Evolutionary conservation across 2,329 filamentous ascomycete genomes (phyloP).

Genomic region (Aspergillus quadrilineatus): DNA sequence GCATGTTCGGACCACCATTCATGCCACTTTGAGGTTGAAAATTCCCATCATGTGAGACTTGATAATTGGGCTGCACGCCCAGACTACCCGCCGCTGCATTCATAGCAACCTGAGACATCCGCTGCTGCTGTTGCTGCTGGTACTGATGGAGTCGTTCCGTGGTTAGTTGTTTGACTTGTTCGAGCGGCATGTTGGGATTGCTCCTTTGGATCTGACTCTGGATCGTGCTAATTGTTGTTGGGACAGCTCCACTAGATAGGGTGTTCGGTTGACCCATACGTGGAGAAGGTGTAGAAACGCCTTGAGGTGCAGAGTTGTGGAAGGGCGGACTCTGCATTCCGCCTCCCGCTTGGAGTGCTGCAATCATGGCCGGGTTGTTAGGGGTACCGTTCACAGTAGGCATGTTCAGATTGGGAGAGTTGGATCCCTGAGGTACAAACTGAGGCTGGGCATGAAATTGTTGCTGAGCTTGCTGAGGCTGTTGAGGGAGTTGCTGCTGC

Average conservation of each 20-base stretch:
- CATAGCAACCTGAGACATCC: constrained; percentile 53
- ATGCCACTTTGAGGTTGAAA: constrained; percentile 37
- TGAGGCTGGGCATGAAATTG: constrained; percentile 43
- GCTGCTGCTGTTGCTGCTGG: constrained; percentile 43
- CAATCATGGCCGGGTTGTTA: constrained; percentile 46
- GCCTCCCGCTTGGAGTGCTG: constrained; percentile 44
- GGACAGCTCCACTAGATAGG: constrained; percentile 55
- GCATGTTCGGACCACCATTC: constrained; percentile 40
- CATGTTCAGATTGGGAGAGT: constrained; percentile 49
- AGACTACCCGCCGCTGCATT: constrained; percentile 52
- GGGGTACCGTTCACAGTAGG: constrained; percentile 40
- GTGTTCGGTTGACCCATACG: constrained; percentile 50
- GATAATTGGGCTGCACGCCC: constrained; percentile 42
- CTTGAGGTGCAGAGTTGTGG: constrained; percentile 39
- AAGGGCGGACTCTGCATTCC: constrained; percentile 47
- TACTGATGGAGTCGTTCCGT: constrained; percentile 51
- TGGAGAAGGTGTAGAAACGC: constrained; percentile 47
- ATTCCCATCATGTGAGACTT: constrained; percentile 40
- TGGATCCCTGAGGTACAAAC: constrained; percentile 41
- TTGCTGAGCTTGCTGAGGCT: constrained; percentile 29
- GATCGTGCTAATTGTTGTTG: constrained; percentile 55
- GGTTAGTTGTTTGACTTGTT: constrained; percentile 55
- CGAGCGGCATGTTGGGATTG: constrained; percentile 53
- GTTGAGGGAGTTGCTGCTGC: constrained; percentile 23
- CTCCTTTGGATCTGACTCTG: constrained; percentile 53